A percentile compares a stretch with the other conserved stretches of the same genome.
Conservation (phyloP, 2,329 filamentous ascomycete species). For the Corniculantispora saksenae region DNA sequence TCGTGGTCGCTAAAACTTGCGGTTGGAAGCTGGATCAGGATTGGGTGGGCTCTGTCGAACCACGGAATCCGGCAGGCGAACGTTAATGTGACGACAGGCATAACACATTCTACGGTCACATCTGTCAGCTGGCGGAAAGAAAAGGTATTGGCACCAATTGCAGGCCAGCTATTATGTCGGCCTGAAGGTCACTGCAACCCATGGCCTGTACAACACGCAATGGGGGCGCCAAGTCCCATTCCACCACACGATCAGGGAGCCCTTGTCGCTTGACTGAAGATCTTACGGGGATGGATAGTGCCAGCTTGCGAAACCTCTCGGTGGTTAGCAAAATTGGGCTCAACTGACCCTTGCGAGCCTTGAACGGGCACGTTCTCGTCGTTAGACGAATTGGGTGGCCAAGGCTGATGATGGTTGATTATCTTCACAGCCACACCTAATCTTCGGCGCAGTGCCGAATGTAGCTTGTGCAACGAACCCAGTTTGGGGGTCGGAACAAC, state of each 20-base stretch:
- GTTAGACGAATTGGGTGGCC: background rate
- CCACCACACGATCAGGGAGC: background rate
- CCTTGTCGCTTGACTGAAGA: background rate
- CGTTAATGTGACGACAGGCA: background rate
- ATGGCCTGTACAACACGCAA: constrained; percentile 5
- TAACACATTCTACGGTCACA: background rate
- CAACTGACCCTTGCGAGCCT: background rate
- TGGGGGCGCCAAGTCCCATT: background rate
- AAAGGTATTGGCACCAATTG: background rate
- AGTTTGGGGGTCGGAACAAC: background rate
- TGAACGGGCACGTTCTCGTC: background rate
- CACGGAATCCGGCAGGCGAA: background rate
- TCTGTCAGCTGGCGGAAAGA: background rate
- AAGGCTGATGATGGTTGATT: background rate
- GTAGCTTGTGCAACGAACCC: background rate
- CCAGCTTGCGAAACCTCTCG: background rate
- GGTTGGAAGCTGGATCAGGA: background rate
- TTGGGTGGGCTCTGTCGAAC: background rate
- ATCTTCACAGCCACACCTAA: background rate
- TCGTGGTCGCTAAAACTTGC: background rate
- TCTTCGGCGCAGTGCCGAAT: background rate
- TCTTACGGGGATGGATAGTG: background rate
- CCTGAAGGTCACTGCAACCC: background rate
- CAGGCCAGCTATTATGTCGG: background rate
- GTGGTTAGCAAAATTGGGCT: background rate